These are phyloP conservation scores for Anacardium occidentale DNA, from an alignment of 345 rosid species.

Conservation along the genomic window DNA sequence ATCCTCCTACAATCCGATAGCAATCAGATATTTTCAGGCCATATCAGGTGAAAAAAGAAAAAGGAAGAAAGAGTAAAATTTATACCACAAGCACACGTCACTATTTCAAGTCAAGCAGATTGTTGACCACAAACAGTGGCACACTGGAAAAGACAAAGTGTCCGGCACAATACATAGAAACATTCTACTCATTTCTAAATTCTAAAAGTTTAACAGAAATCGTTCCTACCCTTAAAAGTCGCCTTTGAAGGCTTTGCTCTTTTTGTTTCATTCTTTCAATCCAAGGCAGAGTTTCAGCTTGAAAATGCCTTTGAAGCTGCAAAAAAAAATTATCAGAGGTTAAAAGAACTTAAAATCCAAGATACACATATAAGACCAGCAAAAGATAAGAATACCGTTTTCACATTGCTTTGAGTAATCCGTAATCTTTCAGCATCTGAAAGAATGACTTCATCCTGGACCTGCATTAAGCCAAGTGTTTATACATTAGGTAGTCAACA, in stretches of 20 bases:
- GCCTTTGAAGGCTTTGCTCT: slow-evolving; percentile 94
- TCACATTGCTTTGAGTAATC: slow-evolving; percentile 86
- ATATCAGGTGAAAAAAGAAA: background rate
- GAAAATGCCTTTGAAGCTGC: slow-evolving; percentile 98
- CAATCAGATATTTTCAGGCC: background rate
- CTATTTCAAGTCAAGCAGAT: background rate
- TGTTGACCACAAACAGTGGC: background rate
- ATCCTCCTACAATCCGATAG: background rate
- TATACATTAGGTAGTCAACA: slow-evolving; percentile 16
- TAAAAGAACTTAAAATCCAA: slow-evolving; percentile 19
- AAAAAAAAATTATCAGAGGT: slow-evolving; percentile 10
- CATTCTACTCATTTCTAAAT: slow-evolving; percentile 1
- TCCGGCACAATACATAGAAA: background rate
- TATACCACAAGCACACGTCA: background rate
- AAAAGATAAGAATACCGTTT: slow-evolving; percentile 52
- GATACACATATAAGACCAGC: background rate
- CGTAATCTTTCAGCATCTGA: slow-evolving; percentile 93
- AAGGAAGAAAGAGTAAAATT: background rate
- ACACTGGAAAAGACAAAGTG: background rate
- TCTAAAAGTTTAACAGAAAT: background rate
- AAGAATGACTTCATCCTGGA: slow-evolving; percentile 67
- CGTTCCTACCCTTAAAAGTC: slow-evolving; percentile 71
- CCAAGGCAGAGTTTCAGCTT: slow-evolving; percentile 90
- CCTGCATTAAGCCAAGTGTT: slow-evolving; percentile 40
- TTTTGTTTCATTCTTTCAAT: slow-evolving; percentile 86